These are phyloP conservation scores for Talaromyces ruber DNA, from an alignment of 495 filamentous ascomycete species.

Conservation along the genomic window DNA sequence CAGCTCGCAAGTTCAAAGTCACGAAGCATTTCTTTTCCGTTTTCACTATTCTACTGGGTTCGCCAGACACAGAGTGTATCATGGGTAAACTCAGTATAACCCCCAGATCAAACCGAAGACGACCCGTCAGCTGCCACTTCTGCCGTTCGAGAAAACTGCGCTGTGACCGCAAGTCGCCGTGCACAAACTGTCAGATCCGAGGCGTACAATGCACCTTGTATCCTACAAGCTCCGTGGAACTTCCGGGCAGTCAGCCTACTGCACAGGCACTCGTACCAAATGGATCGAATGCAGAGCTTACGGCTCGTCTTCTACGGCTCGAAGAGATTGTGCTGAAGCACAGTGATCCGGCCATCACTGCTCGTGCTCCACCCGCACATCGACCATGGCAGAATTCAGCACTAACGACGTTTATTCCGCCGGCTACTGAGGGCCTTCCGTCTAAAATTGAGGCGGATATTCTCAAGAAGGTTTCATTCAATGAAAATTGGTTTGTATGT, in stretches of 20 bases:
- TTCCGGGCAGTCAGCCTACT: neutral
- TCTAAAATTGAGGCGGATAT: neutral
- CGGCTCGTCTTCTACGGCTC: conserved; percentile 13
- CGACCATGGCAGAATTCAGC: neutral
- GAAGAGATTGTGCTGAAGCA: conserved; percentile 18
- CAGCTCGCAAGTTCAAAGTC: neutral
- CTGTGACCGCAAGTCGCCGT: conserved; percentile 33
- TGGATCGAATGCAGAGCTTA: conserved; percentile 10
- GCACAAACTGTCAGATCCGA: conserved; percentile 31
- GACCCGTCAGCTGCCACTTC: conserved; percentile 28
- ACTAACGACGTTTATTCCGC: neutral
- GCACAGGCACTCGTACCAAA: neutral
- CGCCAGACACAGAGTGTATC: no score
- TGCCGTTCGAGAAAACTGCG: conserved; percentile 40
- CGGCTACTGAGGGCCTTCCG: neutral
- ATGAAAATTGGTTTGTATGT: conserved; percentile 7
- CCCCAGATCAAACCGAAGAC: conserved; percentile 9
- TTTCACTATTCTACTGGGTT: no score
- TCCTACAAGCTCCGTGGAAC: conserved; percentile 1
- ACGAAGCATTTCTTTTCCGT: neutral
- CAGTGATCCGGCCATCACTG: neutral
- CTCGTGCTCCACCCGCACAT: neutral
- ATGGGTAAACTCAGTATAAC: conserved; percentile 6
- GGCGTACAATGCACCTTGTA: conserved; percentile 23
- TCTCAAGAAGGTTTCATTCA: neutral